These are phyloP conservation scores for Spirogloea muscicola DNA, from an alignment of 139 green algal species.

Conservation along the genomic window DNA sequence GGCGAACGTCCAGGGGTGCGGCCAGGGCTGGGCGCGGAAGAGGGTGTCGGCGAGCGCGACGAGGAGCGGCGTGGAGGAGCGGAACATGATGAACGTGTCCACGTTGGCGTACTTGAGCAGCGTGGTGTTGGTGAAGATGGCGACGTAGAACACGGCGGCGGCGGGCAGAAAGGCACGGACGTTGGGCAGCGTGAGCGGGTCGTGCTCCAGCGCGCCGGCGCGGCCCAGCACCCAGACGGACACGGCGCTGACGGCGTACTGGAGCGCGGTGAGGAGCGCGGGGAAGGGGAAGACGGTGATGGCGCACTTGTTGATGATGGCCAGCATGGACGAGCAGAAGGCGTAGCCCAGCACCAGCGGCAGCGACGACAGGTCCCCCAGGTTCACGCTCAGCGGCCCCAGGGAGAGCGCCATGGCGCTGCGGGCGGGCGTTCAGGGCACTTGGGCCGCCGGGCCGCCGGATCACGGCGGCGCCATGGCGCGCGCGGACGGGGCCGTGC, in stretches of 20 bases:
- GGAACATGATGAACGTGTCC: slow-evolving; percentile 49
- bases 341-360: slow-evolving; percentile 39
- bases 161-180: slow-evolving; percentile 32
- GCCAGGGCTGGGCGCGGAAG: slow-evolving; percentile 39
- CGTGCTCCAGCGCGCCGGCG: slow-evolving; percentile 28
- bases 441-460: too few species aligned
- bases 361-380: slow-evolving; percentile 9
- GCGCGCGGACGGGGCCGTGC: too few species aligned
- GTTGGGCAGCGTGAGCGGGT: slow-evolving; percentile 18
- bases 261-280: slow-evolving; percentile 21
- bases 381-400: neutral
- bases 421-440: too few species aligned
- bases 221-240: slow-evolving; percentile 19
- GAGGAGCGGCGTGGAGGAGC: slow-evolving; percentile 43
- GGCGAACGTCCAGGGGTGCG: slow-evolving; percentile 24
- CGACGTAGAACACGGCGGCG: slow-evolving; percentile 46
- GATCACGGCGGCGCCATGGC: too few species aligned
- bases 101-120: slow-evolving; percentile 48
- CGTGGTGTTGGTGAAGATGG: slow-evolving; percentile 49
- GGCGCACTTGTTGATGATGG: slow-evolving; percentile 47
- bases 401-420: too few species aligned
- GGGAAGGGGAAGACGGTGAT: slow-evolving; percentile 40
- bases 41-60: slow-evolving; percentile 38
- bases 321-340: slow-evolving; percentile 29
- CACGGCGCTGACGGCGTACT: slow-evolving; percentile 36